These are phyloP conservation scores for Penicillium bialowiezense DNA, from an alignment of 495 filamentous ascomycete genomes.

Conservation along the genomic window DNA sequence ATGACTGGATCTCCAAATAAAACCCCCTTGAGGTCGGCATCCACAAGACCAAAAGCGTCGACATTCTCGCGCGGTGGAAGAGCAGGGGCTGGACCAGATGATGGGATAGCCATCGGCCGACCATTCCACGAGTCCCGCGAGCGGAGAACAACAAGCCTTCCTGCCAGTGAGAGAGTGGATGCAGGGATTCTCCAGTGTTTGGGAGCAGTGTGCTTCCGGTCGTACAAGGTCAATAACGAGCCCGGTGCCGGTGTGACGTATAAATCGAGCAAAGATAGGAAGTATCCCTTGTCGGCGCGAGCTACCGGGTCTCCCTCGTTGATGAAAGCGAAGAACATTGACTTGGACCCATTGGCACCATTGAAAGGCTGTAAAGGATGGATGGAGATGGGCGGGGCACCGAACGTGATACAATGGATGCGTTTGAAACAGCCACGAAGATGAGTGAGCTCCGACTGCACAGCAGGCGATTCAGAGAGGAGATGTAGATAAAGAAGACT, in stretches of 20 bases:
- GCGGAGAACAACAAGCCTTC: slow-evolving; percentile 63
- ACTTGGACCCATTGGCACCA: slow-evolving; percentile 48
- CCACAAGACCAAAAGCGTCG: slow-evolving; percentile 60
- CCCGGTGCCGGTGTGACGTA: slow-evolving; percentile 61
- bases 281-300: slow-evolving; percentile 70
- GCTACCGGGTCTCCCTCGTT: slow-evolving; percentile 84
- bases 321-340: slow-evolving; percentile 70
- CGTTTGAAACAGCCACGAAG: slow-evolving; percentile 67
- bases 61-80: slow-evolving; percentile 43
- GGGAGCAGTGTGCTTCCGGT: slow-evolving; percentile 3
- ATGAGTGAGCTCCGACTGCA: slow-evolving; percentile 61
- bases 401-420: slow-evolving; percentile 80
- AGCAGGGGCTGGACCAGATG: slow-evolving; percentile 1
- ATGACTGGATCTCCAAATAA: slow-evolving; percentile 78
- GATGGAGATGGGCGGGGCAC: slow-evolving; percentile 71
- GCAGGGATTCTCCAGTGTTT: slow-evolving; percentile 59
- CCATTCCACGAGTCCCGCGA: slow-evolving; percentile 3
- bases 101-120: background rate
- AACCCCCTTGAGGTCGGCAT: slow-evolving; percentile 60
- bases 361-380: slow-evolving; percentile 60
- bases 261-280: slow-evolving; percentile 66
- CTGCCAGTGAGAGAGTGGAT: slow-evolving; percentile 61
- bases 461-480: slow-evolving; percentile 47
- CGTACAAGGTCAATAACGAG: slow-evolving; percentile 10
- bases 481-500: slow-evolving; percentile 76